Percentiles rank a stretch among this genome's conserved stretches.
These are phyloP conservation scores for Apium graveolens DNA, from an alignment of 129 eudicot species.

Conservation along the genomic window DNA sequence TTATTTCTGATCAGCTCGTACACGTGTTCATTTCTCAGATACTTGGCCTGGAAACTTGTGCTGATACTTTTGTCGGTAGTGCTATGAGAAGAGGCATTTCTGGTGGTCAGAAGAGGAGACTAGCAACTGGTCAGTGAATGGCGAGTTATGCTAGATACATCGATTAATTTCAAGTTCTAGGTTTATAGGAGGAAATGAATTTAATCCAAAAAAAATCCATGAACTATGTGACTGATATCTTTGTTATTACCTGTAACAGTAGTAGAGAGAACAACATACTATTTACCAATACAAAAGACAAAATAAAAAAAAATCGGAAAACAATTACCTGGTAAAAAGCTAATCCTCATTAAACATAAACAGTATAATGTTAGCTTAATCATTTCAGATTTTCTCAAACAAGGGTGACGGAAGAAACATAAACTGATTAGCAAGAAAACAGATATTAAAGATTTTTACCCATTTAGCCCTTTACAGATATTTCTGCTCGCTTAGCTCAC, in stretches of 20 bases:
- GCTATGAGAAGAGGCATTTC: constrained; percentile 16
- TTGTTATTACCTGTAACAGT: too few species aligned
- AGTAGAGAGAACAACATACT: too few species aligned
- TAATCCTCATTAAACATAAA: background rate
- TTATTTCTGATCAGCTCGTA: background rate
- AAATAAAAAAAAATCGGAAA: too few species aligned
- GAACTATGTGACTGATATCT: background rate
- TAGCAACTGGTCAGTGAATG: constrained; percentile 12
- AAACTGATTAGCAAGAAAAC: background rate
- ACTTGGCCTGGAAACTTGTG: constrained; percentile 64
- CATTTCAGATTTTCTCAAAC: background rate
- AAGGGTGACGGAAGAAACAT: background rate
- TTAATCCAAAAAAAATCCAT: background rate
- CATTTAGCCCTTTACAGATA: background rate
- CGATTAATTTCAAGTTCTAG: background rate
- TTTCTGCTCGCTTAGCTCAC: background rate
- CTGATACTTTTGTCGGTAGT: constrained; percentile 10
- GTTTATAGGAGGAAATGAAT: background rate
- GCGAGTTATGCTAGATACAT: background rate
- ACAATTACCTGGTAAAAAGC: background rate
- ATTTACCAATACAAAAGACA: background rate
- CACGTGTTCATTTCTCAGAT: constrained; percentile 24
- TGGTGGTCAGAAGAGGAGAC: constrained; percentile 19
- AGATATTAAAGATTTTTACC: background rate
- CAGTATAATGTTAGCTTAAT: background rate